These are phyloP conservation scores for Pleurotus djamor DNA, from an alignment of 768 basidiomycete genomes.

Conservation along the genomic window DNA sequence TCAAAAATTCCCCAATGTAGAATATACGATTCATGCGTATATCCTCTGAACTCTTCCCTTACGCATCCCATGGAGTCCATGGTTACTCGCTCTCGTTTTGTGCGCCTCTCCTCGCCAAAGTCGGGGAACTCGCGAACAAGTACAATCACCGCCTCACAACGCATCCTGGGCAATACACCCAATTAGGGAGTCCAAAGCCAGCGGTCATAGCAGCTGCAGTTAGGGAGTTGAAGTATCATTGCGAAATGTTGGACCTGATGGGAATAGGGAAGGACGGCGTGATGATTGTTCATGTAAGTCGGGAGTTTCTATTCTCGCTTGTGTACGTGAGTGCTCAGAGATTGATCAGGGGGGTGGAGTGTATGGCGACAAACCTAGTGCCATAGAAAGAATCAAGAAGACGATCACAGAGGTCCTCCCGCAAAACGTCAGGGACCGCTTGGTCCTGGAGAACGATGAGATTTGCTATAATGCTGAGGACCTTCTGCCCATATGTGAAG, in stretches of 20 bases:
- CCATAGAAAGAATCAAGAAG: slow-evolving; percentile 71
- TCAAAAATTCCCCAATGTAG: slow-evolving; percentile 20
- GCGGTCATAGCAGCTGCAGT: slow-evolving; percentile 75
- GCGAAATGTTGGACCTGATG: slow-evolving; percentile 86
- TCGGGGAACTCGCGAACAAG: slow-evolving; percentile 65
- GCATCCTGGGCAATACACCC: slow-evolving; percentile 88
- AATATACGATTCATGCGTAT: slow-evolving; percentile 85
- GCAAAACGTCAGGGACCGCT: slow-evolving; percentile 60
- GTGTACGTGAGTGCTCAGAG: neutral
- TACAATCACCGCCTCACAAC: slow-evolving; percentile 80
- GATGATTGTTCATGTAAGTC: slow-evolving; percentile 77
- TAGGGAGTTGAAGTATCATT: slow-evolving; percentile 83
- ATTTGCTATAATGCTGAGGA: slow-evolving; percentile 91
- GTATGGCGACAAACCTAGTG: slow-evolving; percentile 75
- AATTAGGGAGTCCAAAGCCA: slow-evolving; percentile 76
- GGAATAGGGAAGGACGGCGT: slow-evolving; percentile 80
- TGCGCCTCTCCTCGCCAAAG: slow-evolving; percentile 45
- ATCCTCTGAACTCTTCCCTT: slow-evolving; percentile 93
- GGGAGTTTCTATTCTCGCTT: neutral
- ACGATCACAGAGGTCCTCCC: slow-evolving; percentile 62
- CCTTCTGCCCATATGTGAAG: slow-evolving; percentile 82
- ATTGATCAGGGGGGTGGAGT: slow-evolving; percentile 65
- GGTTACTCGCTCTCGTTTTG: slow-evolving; percentile 86
- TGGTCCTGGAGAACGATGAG: slow-evolving; percentile 96
- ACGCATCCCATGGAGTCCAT: slow-evolving; percentile 76